phyloP scores from a whole-genome alignment of 768 basidiomycete genomes.

The Serendipita indica region DNA sequence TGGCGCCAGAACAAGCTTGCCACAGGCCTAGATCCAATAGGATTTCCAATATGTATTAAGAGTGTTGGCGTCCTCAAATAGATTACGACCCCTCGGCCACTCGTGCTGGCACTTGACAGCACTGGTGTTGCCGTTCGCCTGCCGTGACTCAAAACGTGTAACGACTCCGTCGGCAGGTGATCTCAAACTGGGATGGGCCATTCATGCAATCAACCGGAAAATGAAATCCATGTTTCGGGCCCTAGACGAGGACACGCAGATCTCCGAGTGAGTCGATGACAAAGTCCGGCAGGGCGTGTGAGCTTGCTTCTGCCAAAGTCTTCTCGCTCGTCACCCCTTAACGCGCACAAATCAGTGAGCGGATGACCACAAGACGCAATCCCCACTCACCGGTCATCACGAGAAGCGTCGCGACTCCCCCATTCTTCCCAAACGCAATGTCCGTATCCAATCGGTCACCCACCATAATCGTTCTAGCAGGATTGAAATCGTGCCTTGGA shows the following conservation, averaged over 20 bases:
- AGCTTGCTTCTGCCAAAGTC: conserved; percentile 54
- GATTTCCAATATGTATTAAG: no score
- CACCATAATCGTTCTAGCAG: conserved; percentile 78
- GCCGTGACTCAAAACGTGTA: no score
- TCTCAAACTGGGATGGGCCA: no score
- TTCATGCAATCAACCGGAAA: no score
- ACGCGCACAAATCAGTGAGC: conserved; percentile 49
- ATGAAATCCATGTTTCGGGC: no score
- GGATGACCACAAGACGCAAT: conserved; percentile 5
- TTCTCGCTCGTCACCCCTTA: conserved; percentile 36
- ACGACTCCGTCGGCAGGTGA: no score
- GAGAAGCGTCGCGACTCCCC: conserved; percentile 73
- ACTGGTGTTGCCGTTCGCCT: no score
- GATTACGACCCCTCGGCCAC: no score
- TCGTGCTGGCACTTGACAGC: no score
- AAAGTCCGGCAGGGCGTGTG: conserved; percentile 63
- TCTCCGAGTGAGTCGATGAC: conserved; percentile 73
- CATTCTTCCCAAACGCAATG: conserved; percentile 80
- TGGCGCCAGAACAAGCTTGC: no score
- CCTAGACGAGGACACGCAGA: conserved; percentile 25
- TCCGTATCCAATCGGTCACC: conserved; percentile 94
- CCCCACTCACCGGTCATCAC: conserved; percentile 69
- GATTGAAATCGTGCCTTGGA: conserved; percentile 70
- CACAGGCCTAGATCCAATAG: no score
- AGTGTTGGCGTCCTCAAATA: no score